These are phyloP conservation scores for Drechslera avenae DNA, from an alignment of 2,329 filamentous ascomycete species.

Conservation along the genomic window DNA sequence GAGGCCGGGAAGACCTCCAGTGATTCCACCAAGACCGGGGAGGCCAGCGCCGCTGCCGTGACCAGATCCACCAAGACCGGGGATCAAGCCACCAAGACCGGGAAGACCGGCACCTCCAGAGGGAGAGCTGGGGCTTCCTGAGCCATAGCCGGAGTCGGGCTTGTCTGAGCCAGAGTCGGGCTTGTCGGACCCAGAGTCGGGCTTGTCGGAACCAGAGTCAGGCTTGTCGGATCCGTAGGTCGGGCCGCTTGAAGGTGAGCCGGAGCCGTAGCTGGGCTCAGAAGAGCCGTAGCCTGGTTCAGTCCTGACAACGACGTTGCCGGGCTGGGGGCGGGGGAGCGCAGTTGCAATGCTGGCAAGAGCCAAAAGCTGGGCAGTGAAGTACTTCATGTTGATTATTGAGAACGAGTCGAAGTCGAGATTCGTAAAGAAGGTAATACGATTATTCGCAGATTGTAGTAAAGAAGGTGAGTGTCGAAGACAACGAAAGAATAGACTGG, in stretches of 20 bases:
- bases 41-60: neutral
- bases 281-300: neutral
- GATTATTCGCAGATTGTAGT: neutral
- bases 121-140: neutral
- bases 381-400: slow-evolving; percentile 15
- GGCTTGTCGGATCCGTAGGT: slow-evolving; percentile 3
- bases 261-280: neutral
- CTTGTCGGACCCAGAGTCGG: neutral
- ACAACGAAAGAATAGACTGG: neutral
- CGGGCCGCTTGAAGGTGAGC: slow-evolving; percentile 1
- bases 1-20: neutral
- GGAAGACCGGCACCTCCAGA: neutral
- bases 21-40: neutral
- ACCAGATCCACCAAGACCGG: neutral
- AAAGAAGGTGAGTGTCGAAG: neutral
- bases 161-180: neutral
- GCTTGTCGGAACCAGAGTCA: neutral
- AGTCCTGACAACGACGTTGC: neutral
- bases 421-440: neutral
- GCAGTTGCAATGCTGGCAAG: slow-evolving; percentile 8
- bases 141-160: neutral
- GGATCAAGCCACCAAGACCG: neutral
- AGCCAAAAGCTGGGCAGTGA: slow-evolving; percentile 8
- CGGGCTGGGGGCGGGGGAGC: slow-evolving; percentile 8
- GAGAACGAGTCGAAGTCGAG: neutral